Base-by-base conservation (phyloP, 495 filamentous ascomycete species). In the Hypoxylon subgilvum region DNA sequence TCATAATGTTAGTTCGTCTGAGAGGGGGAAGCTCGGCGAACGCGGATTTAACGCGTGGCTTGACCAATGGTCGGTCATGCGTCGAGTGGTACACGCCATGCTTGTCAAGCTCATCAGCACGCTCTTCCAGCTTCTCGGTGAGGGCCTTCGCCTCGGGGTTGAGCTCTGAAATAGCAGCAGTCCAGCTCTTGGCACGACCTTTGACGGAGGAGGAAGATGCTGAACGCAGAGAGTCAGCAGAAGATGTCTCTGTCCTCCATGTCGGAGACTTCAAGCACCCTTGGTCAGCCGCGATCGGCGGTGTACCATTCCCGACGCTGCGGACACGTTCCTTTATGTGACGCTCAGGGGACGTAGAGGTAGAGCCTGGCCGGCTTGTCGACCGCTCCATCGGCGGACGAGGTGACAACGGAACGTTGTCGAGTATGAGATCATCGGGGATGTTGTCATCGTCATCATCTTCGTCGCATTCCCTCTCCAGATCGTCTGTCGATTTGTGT, bases 391-490 rank as follows among this genome's bases (percentile, higher is more conserved):
- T 76, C 0, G 80, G 77, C 3, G 89, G 90, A 13, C 91, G 83
- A 7, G 94, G 94, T 6, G 92, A 96, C n/a, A 98, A 84, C 0
- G 94, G 94, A 6, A 98, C 89, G 65, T 97, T 97, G 79, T 91
- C 91, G 16, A 98, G 78, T 63, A 93, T 86, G 12, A 91, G 87
- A 63, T 95, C 94, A 48, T 95, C 91, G 4, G 94, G 94, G 17
- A 98, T 83, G 46, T 97, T 92, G 52, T 83, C 81, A n/a, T 77
- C 81, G 35, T 96, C 93, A 32, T 96, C 93, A 53, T 96, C 94
- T 8, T 85, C 86, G 52, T 96, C 90, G 21, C 88, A 96, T 69
- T 97, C 93, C 32, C 86, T 83, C 68, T 97, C 95, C 27, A 93
- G 67, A 47, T 96, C 88, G 52, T 89, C 81, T 3, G 84, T 73